Evolutionary conservation across 1,284 basidiomycete genomes (phyloP).

Genomic region (Butyriboletus appendiculatus): DNA sequence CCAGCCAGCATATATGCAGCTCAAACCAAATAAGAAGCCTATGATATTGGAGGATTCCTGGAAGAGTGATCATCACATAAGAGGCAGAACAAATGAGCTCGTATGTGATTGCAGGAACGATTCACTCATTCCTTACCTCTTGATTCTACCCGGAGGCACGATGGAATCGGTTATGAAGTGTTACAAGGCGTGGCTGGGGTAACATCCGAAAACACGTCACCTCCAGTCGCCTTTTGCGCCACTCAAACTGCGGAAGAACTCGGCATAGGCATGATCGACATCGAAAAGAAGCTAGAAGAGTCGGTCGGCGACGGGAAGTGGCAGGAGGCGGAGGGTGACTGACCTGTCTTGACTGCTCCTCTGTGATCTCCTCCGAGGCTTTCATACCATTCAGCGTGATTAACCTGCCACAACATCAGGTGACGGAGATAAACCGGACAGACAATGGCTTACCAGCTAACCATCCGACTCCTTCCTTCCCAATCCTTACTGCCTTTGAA

Average conservation of each 20-base stretch:
- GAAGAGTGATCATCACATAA: not conserved
- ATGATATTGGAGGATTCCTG: not conserved
- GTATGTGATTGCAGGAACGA: not conserved
- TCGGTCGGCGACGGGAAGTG: not conserved
- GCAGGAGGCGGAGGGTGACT: constrained; percentile 15
- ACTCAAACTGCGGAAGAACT: constrained; percentile 89
- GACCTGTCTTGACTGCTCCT: constrained; percentile 94
- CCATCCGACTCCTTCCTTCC: constrained; percentile 92
- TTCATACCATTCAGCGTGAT: constrained; percentile 97
- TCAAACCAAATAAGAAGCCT: too few species aligned
- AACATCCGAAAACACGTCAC: constrained; percentile 11
- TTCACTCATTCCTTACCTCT: not conserved
- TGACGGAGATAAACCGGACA: not conserved
- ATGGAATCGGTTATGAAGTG: not conserved
- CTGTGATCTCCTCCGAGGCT: constrained; percentile 94
- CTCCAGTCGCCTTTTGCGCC: constrained; percentile 36
- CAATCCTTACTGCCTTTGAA: constrained; percentile 94
- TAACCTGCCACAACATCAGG: constrained; percentile 56
- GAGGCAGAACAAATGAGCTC: not conserved
- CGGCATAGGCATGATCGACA: constrained; percentile 94
- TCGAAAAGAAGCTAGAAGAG: constrained; percentile 84
- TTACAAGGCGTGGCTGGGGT: not conserved
- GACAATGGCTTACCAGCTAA: constrained; percentile 74
- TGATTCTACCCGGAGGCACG: not conserved
- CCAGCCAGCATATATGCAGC: not conserved